Evolutionary conservation across 1,284 basidiomycete genomes (phyloP).

Genomic region (Cystobasidium slooffiae): DNA sequence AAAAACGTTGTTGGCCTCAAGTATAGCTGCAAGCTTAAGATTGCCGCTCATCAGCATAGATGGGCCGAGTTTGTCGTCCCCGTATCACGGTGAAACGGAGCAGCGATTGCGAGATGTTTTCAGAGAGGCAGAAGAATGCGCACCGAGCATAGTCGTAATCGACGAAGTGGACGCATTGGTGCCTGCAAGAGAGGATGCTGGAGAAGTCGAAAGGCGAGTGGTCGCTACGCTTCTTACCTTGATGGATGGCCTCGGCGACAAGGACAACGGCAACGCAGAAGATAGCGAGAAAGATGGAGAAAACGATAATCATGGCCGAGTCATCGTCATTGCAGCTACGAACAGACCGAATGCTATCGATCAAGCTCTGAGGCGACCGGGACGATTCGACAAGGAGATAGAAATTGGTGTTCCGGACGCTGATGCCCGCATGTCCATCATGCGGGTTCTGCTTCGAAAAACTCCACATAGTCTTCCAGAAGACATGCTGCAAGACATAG

Average conservation of each 20-base stretch:
- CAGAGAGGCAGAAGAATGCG: slow-evolving; percentile 74
- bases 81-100: slow-evolving; percentile 97
- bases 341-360: slow-evolving; percentile 97
- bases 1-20: slow-evolving; percentile 88
- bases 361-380: slow-evolving; percentile 89
- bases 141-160: slow-evolving; percentile 83
- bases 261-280: slow-evolving; percentile 55
- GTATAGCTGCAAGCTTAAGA: slow-evolving; percentile 73
- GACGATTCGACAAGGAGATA: slow-evolving; percentile 94
- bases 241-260: slow-evolving; percentile 84
- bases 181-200: slow-evolving; percentile 82
- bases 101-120: slow-evolving; percentile 87
- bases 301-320: slow-evolving; percentile 60
- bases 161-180: slow-evolving; percentile 97
- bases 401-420: slow-evolving; percentile 94
- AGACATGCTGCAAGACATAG: slow-evolving; percentile 69
- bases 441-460: slow-evolving; percentile 76
- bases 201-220: slow-evolving; percentile 92
- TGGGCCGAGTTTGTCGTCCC: slow-evolving; percentile 90
- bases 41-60: slow-evolving; percentile 83
- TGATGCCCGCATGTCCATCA: slow-evolving; percentile 77
- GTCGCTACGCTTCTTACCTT: slow-evolving; percentile 94
- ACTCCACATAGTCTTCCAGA: slow-evolving; percentile 74
- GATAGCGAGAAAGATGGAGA: slow-evolving; percentile 48
- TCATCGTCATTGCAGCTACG: slow-evolving; percentile 95